Conservation (phyloP, 495 filamentous ascomycete genomes). For the Aspergillus panamensis region DNA sequence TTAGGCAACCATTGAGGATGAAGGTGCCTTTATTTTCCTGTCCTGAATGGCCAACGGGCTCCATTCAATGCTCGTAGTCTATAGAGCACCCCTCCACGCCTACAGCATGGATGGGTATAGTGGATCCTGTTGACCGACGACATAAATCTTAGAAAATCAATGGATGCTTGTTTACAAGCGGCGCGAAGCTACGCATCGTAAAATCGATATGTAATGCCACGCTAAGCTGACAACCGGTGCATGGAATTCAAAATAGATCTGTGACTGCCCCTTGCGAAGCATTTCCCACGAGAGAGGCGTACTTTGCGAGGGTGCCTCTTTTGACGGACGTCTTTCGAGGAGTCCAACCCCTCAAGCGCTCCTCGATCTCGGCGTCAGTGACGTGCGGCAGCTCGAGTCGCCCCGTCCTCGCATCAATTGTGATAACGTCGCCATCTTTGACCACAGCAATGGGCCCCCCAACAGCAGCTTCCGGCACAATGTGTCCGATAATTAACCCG, state of each 20-base stretch:
- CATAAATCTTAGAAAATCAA: no score
- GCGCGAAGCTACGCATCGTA: no score
- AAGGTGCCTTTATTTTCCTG: no score
- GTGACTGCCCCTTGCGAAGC: constrained; percentile 62
- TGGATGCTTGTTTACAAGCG: no score
- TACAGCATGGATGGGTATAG: no score
- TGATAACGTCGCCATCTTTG: constrained; percentile 52
- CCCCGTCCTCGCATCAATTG: constrained; percentile 51
- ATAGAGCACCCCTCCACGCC: no score
- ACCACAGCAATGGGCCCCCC: constrained; percentile 56
- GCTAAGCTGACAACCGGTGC: no score
- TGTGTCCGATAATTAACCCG: constrained; percentile 55
- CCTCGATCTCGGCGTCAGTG: constrained; percentile 44
- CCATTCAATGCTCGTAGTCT: no score
- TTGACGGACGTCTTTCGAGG: constrained; percentile 33
- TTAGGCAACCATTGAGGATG: no score
- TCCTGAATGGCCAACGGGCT: no score
- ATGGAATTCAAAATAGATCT: constrained; percentile 26
- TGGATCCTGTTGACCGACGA: no score
- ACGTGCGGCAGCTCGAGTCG: constrained; percentile 41
- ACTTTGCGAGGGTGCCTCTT: constrained; percentile 88
- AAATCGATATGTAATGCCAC: no score
- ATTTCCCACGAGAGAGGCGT: constrained; percentile 67
- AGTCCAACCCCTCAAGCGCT: constrained; percentile 61
- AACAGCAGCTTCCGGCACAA: constrained; percentile 55